Conservation (phyloP, 768 basidiomycete genomes). For the Tephrocybe rancida region DNA sequence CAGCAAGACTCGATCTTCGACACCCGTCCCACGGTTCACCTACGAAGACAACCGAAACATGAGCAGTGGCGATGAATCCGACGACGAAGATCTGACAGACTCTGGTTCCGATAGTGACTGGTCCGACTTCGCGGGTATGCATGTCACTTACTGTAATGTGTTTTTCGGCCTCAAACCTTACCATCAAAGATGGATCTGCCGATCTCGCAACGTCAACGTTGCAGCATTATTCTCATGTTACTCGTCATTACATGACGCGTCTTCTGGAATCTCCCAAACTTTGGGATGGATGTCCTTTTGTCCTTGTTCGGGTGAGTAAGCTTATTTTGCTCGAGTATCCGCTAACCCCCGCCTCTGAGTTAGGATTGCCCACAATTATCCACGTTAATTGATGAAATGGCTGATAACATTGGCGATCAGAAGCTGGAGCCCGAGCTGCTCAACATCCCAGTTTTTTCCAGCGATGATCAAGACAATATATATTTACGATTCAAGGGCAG, state of each 20-base stretch:
- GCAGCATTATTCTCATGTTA: conserved; percentile 49
- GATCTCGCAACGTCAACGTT: conserved; percentile 30
- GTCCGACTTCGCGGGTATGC: conserved; percentile 47
- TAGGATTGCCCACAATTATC: conserved; percentile 28
- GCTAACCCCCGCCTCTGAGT: neutral
- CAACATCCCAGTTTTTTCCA: conserved; percentile 1
- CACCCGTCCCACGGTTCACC: conserved; percentile 34
- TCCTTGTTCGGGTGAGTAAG: conserved; percentile 41
- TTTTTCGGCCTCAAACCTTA: neutral
- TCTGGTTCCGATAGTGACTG: conserved; percentile 48
- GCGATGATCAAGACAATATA: conserved; percentile 30
- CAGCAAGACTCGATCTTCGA: conserved; percentile 56
- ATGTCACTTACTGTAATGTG: neutral
- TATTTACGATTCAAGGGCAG: conserved; percentile 43
- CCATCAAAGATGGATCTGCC: conserved; percentile 14
- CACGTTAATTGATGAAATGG: neutral
- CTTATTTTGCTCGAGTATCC: neutral
- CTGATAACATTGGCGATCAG: neutral
- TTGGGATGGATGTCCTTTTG: conserved; percentile 54
- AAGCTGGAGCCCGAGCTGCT: neutral
- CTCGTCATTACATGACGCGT: conserved; percentile 47
- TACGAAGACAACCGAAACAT: conserved; percentile 52
- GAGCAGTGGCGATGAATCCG: conserved; percentile 79
- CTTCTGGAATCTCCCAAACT: conserved; percentile 33
- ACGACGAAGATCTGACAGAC: conserved; percentile 71